Base-by-base conservation (phyloP, 176 grass and related monocot genomes). In the Eleusine coracana region DNA sequence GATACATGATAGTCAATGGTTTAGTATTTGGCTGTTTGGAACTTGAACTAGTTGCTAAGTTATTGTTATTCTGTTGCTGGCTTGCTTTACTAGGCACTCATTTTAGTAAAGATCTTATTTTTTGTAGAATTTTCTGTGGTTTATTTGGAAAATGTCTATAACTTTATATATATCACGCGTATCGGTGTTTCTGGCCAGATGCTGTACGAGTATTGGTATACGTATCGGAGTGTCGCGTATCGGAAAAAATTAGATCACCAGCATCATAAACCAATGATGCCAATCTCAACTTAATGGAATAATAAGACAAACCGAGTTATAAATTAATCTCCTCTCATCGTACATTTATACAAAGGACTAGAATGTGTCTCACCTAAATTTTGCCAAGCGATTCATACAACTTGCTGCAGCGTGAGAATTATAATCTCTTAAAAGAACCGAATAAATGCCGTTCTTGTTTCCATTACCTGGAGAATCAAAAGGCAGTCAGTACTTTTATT, bases 321-420 rank as follows among this genome's bases (percentile, higher is more conserved):
- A 39, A 68, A 52, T 68, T 9, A 68, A 66, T 21, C 27, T 66
- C 18, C 2, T 67, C 64, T 69, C 48, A 39, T 42, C 40, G 39
- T 52, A 23, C 16, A 84, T 64, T 62, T 29, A 58, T 25, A 62
- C 50, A 84, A 6, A 52, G 79, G 63, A 37, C 21, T 80, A 46
- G 37, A 77, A 74, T 9, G 5, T 65, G 15, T 61, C 81, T 82
- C 82, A 95, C 95, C 95, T 98, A 75, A 98, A 91, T 89, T 98
- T 98, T 66, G 95, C 95, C 75, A 98, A 78, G 62, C 95, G 92
- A 75, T 98, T 98, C 95, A 98, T 98, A 89, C 92, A 98, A 79
- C 95, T 98, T 66, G 95, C 95, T 81, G 92, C 92, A 86, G 95
- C 95, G n/a, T 98, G 95, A 56, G 95, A 92, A 95, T 98, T 98